Base-by-base conservation (phyloP, 2,329 filamentous ascomycete genomes). In the Xylaria sp. region DNA sequence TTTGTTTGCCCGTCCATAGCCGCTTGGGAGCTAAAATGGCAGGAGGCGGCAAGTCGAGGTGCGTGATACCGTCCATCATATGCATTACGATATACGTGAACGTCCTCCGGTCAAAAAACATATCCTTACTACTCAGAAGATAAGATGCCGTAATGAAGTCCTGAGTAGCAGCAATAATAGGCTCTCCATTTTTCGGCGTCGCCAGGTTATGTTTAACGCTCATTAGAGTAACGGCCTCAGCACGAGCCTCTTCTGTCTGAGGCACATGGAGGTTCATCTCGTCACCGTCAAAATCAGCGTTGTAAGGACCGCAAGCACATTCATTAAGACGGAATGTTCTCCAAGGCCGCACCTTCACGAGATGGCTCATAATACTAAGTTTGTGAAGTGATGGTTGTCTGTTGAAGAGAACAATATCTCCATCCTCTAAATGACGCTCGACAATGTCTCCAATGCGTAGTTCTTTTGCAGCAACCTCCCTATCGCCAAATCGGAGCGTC, bases 261-360 rank as follows among this genome's bases (percentile, higher is more conserved):
- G 96, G 96, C 18, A 99, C 94, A 81, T 99, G 96, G 57, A 99
- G 83, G 76, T 99, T 99, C 96, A 99, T 99, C 81, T 99, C 96
- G 76, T 99, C 96, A 69, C 96, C 96, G 76, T 99, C 96, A 75
- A 99, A 99, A 88, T 99, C 96, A 65, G 96, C 96, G 76, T 99
- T 99, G 85, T 99, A 99, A 3, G 96, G 96, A 70, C 92, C 94
- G 82, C 96, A 99, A 1, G 97, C 96, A 88, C 96, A 99, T 80
- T 99, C 96, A 79, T 99, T 99, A 20, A 99, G 86, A 64, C 96
- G 91, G 79, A 99, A 98, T 0, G 96, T 99, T 80, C 94, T 90
- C 91, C 96, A 97, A 0, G 95, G 96, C 59, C 96, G 90, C 58
- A 99, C 90, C 81, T 98, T 98, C 75, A 92, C 96, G 77, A 92